Base-by-base conservation (phyloP, 768 basidiomycete genomes). In the Pulveroboletus sp. region DNA sequence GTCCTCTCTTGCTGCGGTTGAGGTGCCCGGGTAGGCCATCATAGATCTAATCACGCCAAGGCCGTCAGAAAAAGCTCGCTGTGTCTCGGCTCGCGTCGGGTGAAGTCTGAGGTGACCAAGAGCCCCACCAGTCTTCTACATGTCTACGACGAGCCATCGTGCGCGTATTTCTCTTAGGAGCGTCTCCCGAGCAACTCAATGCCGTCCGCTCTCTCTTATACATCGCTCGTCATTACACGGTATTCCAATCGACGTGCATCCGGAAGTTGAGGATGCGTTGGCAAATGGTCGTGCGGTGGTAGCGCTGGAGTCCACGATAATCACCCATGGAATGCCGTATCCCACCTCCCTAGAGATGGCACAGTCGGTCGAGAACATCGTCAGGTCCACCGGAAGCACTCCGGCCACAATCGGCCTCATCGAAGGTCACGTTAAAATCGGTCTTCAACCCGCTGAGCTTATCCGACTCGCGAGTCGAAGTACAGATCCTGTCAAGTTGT, bases 321-420 rank as follows among this genome's bases (percentile, higher is more conserved):
- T 96, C 51, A 93, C 93, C 1, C 92, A 97, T 73, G 95, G 93
- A 17, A 82, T 95, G 71, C 90, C 92, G 0, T 82, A 82, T 56
- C 93, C 93, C 0, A 74, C 76, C 33, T 94, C 92, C 61, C 65
- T 86, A 6, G 73, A 83, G 26, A 83, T 87, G 21, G 84, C 91
- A 0, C 70, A 71, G 30, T 82, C 83, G 6, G 74, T 95, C 17
- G 91, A 93, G 66, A 64, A 61, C 7, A 84, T 87, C 43, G 84
- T 95, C 28, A 76, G 92, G 51, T 75, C 77, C 2, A 79, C 80
- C 30, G 86, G 88, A 4, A 81, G 84, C n/a, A 72, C 86, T 21
- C 96, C 96, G 7, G 94, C 95, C 1, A 97, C 93, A 1, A 88
- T 98, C 54, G 93, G 85, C 13, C 66, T 99, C 39, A 72, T 98